phyloP scores from a whole-genome alignment of 1,139 yeast species.

The Candida anutae region DNA sequence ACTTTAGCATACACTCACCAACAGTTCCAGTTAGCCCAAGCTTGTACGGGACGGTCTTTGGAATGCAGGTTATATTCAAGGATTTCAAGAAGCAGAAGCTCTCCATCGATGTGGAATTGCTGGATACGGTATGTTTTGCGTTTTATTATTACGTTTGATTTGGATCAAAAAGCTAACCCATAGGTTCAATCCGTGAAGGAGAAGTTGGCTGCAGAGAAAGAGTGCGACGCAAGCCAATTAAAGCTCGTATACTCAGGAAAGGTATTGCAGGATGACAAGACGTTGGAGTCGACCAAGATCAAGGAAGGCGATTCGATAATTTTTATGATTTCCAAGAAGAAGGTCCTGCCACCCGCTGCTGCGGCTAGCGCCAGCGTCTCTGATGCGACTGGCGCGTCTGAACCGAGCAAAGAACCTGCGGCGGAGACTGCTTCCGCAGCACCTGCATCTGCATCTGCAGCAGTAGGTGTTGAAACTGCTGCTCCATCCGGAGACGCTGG shows the following conservation, averaged over 20 bases:
- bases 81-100: constrained; percentile 90
- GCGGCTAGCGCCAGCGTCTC: constrained; percentile 7
- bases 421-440: constrained; percentile 8
- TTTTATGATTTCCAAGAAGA: constrained; percentile 70
- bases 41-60: too few relatives aligned
- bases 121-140: constrained; percentile 50
- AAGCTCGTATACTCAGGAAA: constrained; percentile 91
- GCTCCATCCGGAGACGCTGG: constrained; percentile 12
- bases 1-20: too few relatives aligned
- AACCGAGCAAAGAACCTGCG: constrained; percentile 11
- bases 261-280: constrained; percentile 77
- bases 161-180: too few relatives aligned
- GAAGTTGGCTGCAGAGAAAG: constrained; percentile 59
- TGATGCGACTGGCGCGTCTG: constrained; percentile 3
- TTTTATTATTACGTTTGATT: too few relatives aligned
- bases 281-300: constrained; percentile 63
- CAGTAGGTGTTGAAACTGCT: constrained; percentile 21
- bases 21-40: too few relatives aligned
- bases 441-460: constrained; percentile 12
- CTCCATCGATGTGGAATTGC: constrained; percentile 65
- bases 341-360: constrained; percentile 21
- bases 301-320: constrained; percentile 89
- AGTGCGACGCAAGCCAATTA: constrained; percentile 66
- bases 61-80: constrained; percentile 78
- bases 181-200: constrained; percentile 66